Percentiles rank a stretch among this genome's conserved stretches.
Conservation (phyloP, 2,329 filamentous ascomycete species). For the Colletotrichum limetticola region DNA sequence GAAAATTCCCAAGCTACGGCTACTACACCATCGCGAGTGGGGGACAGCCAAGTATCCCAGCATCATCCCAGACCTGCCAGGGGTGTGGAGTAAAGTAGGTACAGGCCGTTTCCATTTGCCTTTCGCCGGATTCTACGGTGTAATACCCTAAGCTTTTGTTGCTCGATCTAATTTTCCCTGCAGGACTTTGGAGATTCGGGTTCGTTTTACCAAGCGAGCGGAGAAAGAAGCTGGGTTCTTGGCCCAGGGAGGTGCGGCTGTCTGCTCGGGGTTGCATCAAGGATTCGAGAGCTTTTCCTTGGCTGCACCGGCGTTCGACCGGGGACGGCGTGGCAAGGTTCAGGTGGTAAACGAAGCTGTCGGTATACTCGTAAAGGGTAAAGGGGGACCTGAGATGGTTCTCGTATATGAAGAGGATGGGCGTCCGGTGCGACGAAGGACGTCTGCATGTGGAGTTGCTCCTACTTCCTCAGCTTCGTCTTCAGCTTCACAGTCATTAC, state of each 20-base stretch:
- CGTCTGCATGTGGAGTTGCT: not conserved
- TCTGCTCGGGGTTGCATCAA: not conserved
- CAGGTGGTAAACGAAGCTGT: not conserved
- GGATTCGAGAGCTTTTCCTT: not conserved
- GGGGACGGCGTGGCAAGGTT: not conserved
- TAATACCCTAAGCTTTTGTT: not conserved
- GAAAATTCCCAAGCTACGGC: slow-evolving; percentile 13
- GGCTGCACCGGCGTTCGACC: not conserved
- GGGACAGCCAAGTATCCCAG: not conserved
- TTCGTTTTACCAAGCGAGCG: not conserved
- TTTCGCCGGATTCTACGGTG: not conserved
- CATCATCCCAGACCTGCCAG: slow-evolving; percentile 23
- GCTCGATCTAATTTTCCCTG: not conserved
- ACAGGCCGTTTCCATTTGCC: not conserved
- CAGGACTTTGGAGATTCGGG: not conserved
- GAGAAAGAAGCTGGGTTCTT: not conserved
- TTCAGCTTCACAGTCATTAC: not conserved
- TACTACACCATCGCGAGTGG: not conserved
- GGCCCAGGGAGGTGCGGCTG: not conserved
- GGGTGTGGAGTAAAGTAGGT: not conserved
- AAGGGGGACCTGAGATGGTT: not conserved
- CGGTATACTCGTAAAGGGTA: slow-evolving; percentile 12
- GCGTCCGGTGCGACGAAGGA: not conserved
- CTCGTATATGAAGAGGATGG: not conserved
- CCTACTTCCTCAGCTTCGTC: not conserved